Base-by-base conservation (phyloP, 768 basidiomycete species). In the Chiua virens region DNA sequence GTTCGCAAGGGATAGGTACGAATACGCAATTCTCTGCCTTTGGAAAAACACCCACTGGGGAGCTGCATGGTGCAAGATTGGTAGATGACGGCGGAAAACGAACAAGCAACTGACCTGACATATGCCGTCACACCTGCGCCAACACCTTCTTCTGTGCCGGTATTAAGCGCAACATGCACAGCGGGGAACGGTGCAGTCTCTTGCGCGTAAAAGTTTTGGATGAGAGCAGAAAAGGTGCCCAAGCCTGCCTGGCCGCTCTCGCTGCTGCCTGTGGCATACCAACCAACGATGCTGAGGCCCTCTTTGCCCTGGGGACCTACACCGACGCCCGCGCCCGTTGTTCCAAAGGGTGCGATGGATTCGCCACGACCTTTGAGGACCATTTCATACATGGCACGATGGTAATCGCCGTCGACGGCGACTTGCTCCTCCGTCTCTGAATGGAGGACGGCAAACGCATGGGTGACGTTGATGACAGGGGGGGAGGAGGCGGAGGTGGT, bases 21-120 rank as follows among this genome's bases (percentile, higher is more conserved):
- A 98, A 98, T 27, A 95, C 90, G 60, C 90, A 92, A 71, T 97
- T 96, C 74, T 98, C 95, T 39, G 92, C 83, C 73, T 92, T 95
- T 32, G 89, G 90, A 66, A 77, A 81, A 22, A 94, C 82, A 11
- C 95, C 94, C 15, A 98, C 83, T 5, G 92, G 92, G 47, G 92
- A 88, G 64, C 92, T 92, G 59, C 27, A 45, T 15, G 15, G 9
- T 21, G 43, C 36, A 18, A 53, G 14, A 52, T 49, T 52, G 25
- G 51, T 56, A 11, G 47, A 53, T 25, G 52, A 63, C 45, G 23
- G 27, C 32, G 36, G 37, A 36, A 45, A 15, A 30, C 39, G 45
- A 32, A 38, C 17, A 14, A 34, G 21, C 2, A 13, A 68, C 79
- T 50, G 46, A 90, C 92, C 92, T 90, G 55, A 94, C 76, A 69